A percentile compares a stretch with the other conserved stretches of the same genome.
Conservation (phyloP, 352 stramenopile genomes). For the Phytophthora nicotianae region DNA sequence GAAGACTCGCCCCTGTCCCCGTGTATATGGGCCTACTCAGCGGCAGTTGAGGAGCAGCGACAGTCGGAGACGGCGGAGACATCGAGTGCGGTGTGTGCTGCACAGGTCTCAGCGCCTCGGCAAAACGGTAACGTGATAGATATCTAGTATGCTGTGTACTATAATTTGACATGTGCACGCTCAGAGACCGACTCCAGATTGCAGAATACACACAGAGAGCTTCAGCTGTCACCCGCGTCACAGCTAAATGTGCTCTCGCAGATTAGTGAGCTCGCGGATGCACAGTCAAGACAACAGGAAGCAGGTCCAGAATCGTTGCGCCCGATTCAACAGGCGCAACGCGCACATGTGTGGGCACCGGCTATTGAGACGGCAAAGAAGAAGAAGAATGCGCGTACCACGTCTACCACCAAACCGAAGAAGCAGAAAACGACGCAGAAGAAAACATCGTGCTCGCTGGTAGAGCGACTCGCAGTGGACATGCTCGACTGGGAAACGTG, state of each 20-base stretch:
- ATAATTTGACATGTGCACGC: neutral
- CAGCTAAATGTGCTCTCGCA: constrained; percentile 79
- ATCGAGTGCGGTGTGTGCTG: neutral
- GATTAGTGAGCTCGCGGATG: constrained; percentile 73
- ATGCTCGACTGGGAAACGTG: constrained; percentile 72
- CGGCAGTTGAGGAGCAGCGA: neutral
- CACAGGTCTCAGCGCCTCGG: neutral
- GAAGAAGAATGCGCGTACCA: neutral
- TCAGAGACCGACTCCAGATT: neutral
- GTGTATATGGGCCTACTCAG: constrained; percentile 34
- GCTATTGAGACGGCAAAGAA: constrained; percentile 5
- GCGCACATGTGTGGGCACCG: constrained; percentile 35
- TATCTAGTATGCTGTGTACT: neutral
- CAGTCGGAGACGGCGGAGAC: constrained; percentile 1
- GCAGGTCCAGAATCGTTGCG: constrained; percentile 1
- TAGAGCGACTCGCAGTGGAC: constrained; percentile 43
- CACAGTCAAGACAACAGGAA: constrained; percentile 15
- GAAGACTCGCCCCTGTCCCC: constrained; percentile 43
- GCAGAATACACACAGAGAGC: constrained; percentile 15
- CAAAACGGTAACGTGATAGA: constrained; percentile 1
- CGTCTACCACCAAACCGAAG: constrained; percentile 1
- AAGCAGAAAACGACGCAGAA: constrained; percentile 18
- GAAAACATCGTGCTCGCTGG: constrained; percentile 21
- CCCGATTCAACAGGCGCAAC: constrained; percentile 8
- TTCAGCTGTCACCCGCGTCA: constrained; percentile 66